These are phyloP conservation scores for Coriolopsis trogii DNA, from an alignment of 1,284 basidiomycete species.

Conservation along the genomic window DNA sequence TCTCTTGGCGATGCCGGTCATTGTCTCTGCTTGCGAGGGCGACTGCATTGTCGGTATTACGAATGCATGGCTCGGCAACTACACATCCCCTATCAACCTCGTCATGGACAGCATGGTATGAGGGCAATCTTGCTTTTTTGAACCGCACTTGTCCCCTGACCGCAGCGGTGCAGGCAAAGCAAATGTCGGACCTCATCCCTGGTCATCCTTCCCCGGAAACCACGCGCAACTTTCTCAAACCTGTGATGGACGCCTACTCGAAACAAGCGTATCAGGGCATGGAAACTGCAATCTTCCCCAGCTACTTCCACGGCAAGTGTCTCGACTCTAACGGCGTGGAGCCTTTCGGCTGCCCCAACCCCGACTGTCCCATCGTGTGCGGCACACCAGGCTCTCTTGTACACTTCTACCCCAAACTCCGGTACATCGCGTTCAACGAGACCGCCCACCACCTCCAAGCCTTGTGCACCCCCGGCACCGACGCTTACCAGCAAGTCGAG, in stretches of 20 bases:
- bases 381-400: conserved; percentile 79
- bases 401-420: conserved; percentile 60
- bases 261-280: conserved; percentile 46
- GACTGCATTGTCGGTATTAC: conserved; percentile 66
- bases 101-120: conserved; percentile 46
- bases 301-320: conserved; percentile 78
- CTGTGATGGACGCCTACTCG: conserved; percentile 50
- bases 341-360: conserved; percentile 74
- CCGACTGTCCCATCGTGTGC: conserved; percentile 74
- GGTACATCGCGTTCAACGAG: conserved; percentile 51
- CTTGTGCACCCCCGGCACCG: conserved; percentile 40
- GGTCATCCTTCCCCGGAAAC: conserved; percentile 35
- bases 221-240: conserved; percentile 43
- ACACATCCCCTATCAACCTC: conserved; percentile 41
- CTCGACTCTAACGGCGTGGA: conserved; percentile 53
- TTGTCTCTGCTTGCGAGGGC: conserved; percentile 65
- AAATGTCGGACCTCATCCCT: conserved; percentile 39
- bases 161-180: conserved; percentile 36
- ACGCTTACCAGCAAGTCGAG: conserved; percentile 45
- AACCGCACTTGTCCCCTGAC: too few relatives aligned
- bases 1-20: conserved; percentile 34
- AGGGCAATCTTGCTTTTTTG: neutral
- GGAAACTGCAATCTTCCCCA: conserved; percentile 58
- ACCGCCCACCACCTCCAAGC: conserved; percentile 41
- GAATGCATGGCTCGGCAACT: conserved; percentile 54